Percentiles rank a stretch among this genome's conserved stretches.
These are phyloP conservation scores for Hypomyces perniciosus DNA, from an alignment of 2,329 filamentous ascomycete genomes.

Conservation along the genomic window DNA sequence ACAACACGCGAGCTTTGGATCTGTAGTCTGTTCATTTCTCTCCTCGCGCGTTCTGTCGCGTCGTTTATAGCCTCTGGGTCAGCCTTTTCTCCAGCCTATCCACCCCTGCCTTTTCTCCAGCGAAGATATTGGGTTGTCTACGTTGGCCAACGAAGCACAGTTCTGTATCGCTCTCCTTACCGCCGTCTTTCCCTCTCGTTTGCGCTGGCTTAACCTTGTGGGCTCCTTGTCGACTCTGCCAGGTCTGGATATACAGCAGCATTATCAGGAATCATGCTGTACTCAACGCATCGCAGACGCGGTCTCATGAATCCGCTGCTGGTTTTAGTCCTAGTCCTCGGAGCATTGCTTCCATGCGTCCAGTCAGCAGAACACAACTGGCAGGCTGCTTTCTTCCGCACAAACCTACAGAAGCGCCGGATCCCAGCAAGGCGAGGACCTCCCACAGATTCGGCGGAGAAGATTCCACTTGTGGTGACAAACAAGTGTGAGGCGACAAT, in stretches of 20 bases:
- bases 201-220: too few species aligned
- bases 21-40: neutral
- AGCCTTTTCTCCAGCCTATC: neutral
- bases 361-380: slow-evolving; percentile 18
- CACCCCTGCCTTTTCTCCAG: neutral
- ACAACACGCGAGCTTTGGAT: neutral
- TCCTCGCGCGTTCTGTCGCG: neutral
- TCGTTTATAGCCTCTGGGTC: neutral
- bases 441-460: slow-evolving; percentile 30
- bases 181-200: neutral
- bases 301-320: slow-evolving; percentile 19
- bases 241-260: neutral
- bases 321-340: slow-evolving; percentile 17
- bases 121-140: neutral
- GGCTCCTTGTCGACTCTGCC: neutral
- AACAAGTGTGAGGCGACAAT: slow-evolving; percentile 67
- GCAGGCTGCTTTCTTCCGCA: slow-evolving; percentile 23
- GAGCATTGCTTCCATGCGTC: slow-evolving; percentile 16
- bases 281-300: neutral
- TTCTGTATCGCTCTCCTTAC: neutral
- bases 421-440: slow-evolving; percentile 25
- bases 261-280: neutral
- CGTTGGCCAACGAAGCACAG: too few species aligned
- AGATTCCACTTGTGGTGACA: slow-evolving; percentile 58
- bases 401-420: slow-evolving; percentile 17